Base-by-base conservation (phyloP, 2,329 filamentous ascomycete species). In the Chaetomiaceae sp. region DNA sequence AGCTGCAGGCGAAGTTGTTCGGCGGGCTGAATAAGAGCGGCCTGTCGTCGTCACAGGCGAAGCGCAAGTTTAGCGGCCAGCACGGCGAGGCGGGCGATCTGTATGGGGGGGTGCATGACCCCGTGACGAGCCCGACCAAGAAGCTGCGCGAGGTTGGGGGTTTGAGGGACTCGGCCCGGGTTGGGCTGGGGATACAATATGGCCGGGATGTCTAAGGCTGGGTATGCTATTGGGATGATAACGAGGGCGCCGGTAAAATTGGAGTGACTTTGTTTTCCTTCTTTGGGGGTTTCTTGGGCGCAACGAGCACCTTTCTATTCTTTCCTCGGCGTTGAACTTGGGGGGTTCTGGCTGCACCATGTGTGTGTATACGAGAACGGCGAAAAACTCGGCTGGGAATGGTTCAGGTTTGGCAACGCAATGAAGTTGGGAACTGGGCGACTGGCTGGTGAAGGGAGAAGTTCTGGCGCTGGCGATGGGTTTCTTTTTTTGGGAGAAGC, bases 131-230 rank as follows among this genome's bases (percentile, higher is more conserved):
- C 58, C 76, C 77, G 23, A 66, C 72, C 1, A 82, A 82, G 66
- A 81, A 74, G 66, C 62, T 72, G 46, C 69, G 74, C 20, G 67
- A 74, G 14, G 72, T 69, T 12, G 70, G 67, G 1, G 65, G 66
- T 9, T 55, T 69, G 46, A 58, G 64, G 14, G 67, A 71, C 1
- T 64, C 63, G 12, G 62, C 66, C 12, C 65, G 69, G 4, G 68
- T 81, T 13, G 78, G 78, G 0, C 61, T 81, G 33, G 78, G 77
- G 2, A 81, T 82, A 53, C 73, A 76, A 51, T 77, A 78, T 51
- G 60, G 69, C 20, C 56, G 58, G 39, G 55, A 59, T 31, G 38
- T 37, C 7, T 60, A 55, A 7, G 30, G 25, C n/a, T n/a, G n/a
- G n/a, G n/a, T n/a, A n/a, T n/a, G n/a, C n/a, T n/a, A n/a, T n/a